A percentile compares a stretch with the other conserved stretches of the same genome.
Conservation (phyloP, 139 green algal species). For the Chlamydomonas asymmetrica region DNA sequence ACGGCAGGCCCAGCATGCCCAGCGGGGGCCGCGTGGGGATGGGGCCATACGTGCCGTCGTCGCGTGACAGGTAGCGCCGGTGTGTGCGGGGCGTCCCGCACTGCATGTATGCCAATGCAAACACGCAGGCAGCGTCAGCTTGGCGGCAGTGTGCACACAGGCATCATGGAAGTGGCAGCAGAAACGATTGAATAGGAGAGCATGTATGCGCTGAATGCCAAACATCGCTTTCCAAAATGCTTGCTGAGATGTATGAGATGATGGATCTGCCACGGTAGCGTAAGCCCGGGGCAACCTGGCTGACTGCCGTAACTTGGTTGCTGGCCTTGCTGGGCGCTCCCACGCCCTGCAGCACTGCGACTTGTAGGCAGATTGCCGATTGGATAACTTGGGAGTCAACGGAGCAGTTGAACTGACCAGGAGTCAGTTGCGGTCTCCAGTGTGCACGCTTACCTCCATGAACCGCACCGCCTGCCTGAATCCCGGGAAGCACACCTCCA, state of each 20-base stretch:
- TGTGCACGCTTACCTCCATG: constrained; percentile 59
- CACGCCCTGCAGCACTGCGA: too few species aligned
- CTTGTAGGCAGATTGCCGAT: too few species aligned
- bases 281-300: too few species aligned
- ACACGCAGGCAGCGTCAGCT: neutral
- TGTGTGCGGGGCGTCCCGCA: constrained; percentile 92
- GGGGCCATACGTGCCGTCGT: constrained; percentile 92
- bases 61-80: constrained; percentile 84
- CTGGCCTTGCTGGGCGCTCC: too few species aligned
- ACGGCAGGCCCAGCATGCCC: constrained; percentile 95
- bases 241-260: too few species aligned
- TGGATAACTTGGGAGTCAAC: too few species aligned
- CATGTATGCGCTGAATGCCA: neutral
- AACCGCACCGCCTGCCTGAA: constrained; percentile 69
- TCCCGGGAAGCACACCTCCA: constrained; percentile 86
- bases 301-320: too few species aligned
- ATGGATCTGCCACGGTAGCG: too few species aligned
- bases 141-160: neutral
- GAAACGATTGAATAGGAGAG: neutral
- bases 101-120: constrained; percentile 42
- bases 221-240: too few species aligned
- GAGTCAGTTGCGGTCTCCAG: too few species aligned
- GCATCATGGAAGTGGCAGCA: neutral
- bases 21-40: constrained; percentile 83
- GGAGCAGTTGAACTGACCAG: too few species aligned